Evolutionary conservation across 306 rosid genomes (phyloP).

Genomic region (Vicia villosa): DNA sequence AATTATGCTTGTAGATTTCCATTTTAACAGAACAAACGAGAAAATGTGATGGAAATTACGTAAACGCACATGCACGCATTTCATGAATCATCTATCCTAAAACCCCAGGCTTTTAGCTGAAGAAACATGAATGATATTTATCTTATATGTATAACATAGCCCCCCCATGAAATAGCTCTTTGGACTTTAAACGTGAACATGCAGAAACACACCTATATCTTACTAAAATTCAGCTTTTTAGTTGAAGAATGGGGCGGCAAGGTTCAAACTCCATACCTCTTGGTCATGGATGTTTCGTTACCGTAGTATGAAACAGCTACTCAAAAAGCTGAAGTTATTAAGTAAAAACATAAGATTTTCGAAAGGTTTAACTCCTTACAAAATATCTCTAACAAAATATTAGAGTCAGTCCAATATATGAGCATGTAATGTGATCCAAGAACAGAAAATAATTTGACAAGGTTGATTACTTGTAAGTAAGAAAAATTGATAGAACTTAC

Average conservation of each 20-base stretch:
- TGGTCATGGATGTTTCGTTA: neutral
- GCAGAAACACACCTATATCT: neutral
- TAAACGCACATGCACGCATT: too few relatives aligned
- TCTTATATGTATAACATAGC: neutral
- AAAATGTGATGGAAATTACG: too few relatives aligned
- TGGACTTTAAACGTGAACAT: neutral
- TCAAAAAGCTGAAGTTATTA: neutral
- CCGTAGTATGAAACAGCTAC: neutral
- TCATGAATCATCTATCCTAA: too few relatives aligned
- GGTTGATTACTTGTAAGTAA: slow-evolving; percentile 3
- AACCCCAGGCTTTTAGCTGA: neutral
- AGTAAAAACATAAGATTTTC: too few relatives aligned
- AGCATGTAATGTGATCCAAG: slow-evolving; percentile 18
- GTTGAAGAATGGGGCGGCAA: neutral
- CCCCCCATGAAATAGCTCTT: neutral
- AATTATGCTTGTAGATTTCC: too few relatives aligned
- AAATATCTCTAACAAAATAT: slow-evolving; percentile 11
- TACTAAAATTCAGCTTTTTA: neutral
- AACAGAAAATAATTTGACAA: neutral
- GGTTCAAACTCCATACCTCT: slow-evolving; percentile 3
- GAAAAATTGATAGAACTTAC: slow-evolving; percentile 35
- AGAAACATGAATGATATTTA: neutral
- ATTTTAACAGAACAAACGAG: too few relatives aligned
- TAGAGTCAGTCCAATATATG: neutral
- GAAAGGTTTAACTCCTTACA: neutral